Percentiles rank a stretch among this genome's conserved stretches.
Conservation (phyloP, 192 early-diverging fungal genomes). For the Coemansia brasiliensis region DNA sequence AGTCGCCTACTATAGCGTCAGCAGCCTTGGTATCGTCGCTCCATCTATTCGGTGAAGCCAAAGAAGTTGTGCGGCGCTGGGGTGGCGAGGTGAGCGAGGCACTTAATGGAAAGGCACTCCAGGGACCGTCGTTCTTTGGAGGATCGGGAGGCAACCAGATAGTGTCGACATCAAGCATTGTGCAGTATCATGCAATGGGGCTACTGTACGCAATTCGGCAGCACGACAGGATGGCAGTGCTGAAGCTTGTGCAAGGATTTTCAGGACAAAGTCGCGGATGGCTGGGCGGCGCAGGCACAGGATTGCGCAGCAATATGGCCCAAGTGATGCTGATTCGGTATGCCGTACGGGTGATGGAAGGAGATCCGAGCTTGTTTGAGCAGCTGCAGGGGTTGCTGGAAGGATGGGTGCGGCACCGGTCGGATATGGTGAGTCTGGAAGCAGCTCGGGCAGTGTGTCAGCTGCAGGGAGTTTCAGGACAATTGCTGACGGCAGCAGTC, state of each 20-base stretch:
- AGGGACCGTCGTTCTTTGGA: constrained; percentile 55
- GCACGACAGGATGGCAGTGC: constrained; percentile 97
- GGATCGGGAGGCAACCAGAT: constrained; percentile 28
- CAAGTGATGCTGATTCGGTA: constrained; percentile 92
- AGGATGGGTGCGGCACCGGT: constrained; percentile 89
- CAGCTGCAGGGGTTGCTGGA: constrained; percentile 83
- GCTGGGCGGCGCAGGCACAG: constrained; percentile 56
- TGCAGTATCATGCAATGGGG: constrained; percentile 98
- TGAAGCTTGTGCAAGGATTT: constrained; percentile 92
- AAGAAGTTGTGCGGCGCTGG: constrained; percentile 95
- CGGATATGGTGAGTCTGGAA: constrained; percentile 97
- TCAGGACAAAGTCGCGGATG: constrained; percentile 55
- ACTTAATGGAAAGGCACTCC: constrained; percentile 76
- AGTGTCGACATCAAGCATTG: constrained; percentile 75
- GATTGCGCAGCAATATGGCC: constrained; percentile 81
- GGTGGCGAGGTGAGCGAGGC: constrained; percentile 96
- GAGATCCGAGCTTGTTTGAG: constrained; percentile 61
- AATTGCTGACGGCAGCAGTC: constrained; percentile 92
- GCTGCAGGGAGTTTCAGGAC: constrained; percentile 75
- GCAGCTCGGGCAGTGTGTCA: constrained; percentile 96
- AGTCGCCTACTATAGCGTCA: constrained; percentile 82
- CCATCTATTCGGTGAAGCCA: constrained; percentile 80
- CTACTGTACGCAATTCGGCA: constrained; percentile 92
- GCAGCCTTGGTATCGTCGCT: constrained; percentile 89
- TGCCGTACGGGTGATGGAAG: constrained; percentile 84